Evolutionary conservation across 768 basidiomycete genomes (phyloP).

Genomic region (Suillus ampliporus): DNA sequence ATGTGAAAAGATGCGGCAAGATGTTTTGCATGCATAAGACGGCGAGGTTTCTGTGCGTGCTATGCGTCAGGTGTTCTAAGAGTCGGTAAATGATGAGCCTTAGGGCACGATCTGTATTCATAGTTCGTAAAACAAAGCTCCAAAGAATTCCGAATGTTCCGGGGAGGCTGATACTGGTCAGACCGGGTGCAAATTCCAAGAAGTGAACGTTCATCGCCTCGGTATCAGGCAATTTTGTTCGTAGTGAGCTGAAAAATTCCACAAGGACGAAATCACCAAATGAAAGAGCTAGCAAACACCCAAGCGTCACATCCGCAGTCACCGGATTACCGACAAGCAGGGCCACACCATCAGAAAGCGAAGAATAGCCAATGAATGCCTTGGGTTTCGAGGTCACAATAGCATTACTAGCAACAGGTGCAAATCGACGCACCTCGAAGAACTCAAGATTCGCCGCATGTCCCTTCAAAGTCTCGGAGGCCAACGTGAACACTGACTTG

Average conservation of each 20-base stretch:
- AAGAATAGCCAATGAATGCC: slow-evolving; percentile 63
- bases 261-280: slow-evolving; percentile 66
- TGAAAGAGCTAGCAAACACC: slow-evolving; percentile 71
- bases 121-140: slow-evolving; percentile 47
- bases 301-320: slow-evolving; percentile 61
- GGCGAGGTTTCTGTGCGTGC: slow-evolving; percentile 73
- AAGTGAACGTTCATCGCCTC: slow-evolving; percentile 49
- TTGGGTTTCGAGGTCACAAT: slow-evolving; percentile 13
- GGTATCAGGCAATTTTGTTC: slow-evolving; percentile 41
- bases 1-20: slow-evolving; percentile 52
- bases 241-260: slow-evolving; percentile 57
- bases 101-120: slow-evolving; percentile 43
- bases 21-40: slow-evolving; percentile 66
- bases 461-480: slow-evolving; percentile 65
- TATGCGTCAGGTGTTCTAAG: slow-evolving; percentile 63
- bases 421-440: slow-evolving; percentile 61
- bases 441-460: slow-evolving; percentile 62
- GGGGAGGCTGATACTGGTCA: slow-evolving; percentile 61
- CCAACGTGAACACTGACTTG: slow-evolving; percentile 65
- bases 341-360: slow-evolving; percentile 63
- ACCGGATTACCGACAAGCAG: slow-evolving; percentile 52
- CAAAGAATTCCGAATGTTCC: slow-evolving; percentile 67
- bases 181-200: slow-evolving; percentile 42
- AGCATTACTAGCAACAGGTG: slow-evolving; percentile 40
- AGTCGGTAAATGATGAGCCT: slow-evolving; percentile 63